Conservation (phyloP, 129 eudicot species). For the Escallonia rubra region DNA sequence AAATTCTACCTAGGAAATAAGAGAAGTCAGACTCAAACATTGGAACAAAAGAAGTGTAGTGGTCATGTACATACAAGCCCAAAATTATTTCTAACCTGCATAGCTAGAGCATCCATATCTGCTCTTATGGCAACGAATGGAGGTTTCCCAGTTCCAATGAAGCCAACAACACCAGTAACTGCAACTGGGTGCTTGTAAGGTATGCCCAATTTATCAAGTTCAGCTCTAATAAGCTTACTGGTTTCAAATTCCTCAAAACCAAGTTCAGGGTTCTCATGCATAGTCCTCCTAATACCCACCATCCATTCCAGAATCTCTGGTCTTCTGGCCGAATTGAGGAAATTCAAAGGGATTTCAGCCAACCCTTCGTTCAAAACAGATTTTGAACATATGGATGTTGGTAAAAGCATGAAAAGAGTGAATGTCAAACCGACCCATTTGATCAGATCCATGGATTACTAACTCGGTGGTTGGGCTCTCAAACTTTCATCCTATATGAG, state of each 20-base stretch:
- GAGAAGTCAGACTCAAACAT: too few relatives aligned
- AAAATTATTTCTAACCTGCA: conserved; percentile 33
- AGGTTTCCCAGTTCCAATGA: conserved; percentile 52
- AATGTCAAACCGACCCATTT: conserved; percentile 18
- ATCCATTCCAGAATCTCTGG: conserved; percentile 46
- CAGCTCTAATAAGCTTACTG: conserved; percentile 45
- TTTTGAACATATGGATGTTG: conserved; percentile 18
- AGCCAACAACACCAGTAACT: conserved; percentile 64
- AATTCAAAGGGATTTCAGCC: conserved; percentile 38
- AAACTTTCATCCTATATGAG: too few relatives aligned
- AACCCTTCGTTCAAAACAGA: conserved; percentile 19
- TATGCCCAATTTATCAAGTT: conserved; percentile 58
- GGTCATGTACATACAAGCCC: not conserved
- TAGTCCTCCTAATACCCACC: conserved; percentile 46
- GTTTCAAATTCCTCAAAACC: conserved; percentile 69
- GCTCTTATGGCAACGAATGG: conserved; percentile 70
- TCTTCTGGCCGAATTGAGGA: conserved; percentile 38
- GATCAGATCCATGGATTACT: conserved; percentile 16
- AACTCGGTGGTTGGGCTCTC: too few relatives aligned
- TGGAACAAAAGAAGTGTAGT: too few relatives aligned
- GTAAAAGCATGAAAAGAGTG: conserved; percentile 15
- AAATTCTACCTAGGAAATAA: too few relatives aligned
- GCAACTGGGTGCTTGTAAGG: conserved; percentile 59
- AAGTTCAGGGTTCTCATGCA: conserved; percentile 61
- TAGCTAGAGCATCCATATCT: conserved; percentile 78